Base-by-base conservation (phyloP, 441 rosid species). In the Raphanus hybrid region DNA sequence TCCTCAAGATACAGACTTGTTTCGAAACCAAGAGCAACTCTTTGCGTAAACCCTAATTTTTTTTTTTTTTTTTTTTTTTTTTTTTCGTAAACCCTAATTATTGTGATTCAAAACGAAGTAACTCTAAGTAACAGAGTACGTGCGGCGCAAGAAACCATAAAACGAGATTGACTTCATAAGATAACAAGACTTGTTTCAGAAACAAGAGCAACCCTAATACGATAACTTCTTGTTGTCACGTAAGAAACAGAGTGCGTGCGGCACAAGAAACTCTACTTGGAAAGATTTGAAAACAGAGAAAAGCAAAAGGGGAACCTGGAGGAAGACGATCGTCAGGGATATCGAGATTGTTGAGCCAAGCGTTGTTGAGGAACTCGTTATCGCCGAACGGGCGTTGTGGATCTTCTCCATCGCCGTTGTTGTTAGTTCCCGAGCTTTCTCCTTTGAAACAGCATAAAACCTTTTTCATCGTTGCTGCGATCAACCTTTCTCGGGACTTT, bases 401-500 rank as follows among this genome's bases (percentile, higher is more conserved):
- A 12, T 61, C 18, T 29, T 6, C 4, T 1, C 7, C 39, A 7
- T 35, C 61, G 26, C 26, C 15, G 37, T 20, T 1, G 16, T 41
- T 6, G 16, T 14, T 2, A 4, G 0, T 35, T 32, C 43, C 3
- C n/a, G 73, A 60, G 61, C 10, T 11, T 54, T 12, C 65, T 39
- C 26, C 69, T 37, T n/a, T 64, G 75, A 70, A 1, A 70, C 75
- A 70, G n/a, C 67, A 54, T 0, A 76, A 12, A 16, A 15, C 0
- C 1, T 5, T 59, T 5, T 9, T 55, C 67, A 65, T 77, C 39
- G 67, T 9, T 10, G 16, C 70, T 10, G 16, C 70, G 70, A 76
- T 35, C 62, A 15, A 58, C n/a, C 57, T 69, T 75, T 69, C 68
- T 76, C 69, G 2, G 2, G 34, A n/a, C 48, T 70, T 76, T 52